Evolutionary conservation across 1,139 yeast genomes (phyloP).

Genomic region (Magnusiomyces clavatus): DNA sequence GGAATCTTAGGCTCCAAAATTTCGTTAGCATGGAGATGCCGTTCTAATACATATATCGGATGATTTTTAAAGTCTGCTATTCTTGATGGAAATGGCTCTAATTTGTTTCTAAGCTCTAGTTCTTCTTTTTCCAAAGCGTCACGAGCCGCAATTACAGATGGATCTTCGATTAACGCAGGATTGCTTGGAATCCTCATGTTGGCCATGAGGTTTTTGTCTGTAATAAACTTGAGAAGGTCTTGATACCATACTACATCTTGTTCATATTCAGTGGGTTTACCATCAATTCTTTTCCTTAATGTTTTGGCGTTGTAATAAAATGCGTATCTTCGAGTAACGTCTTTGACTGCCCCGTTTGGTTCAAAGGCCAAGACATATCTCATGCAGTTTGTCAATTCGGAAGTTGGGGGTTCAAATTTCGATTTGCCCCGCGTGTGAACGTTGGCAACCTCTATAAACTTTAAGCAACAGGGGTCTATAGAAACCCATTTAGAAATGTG

Average conservation of each 20-base stretch:
- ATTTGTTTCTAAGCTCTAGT: constrained; percentile 54
- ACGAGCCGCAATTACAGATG: constrained; percentile 26
- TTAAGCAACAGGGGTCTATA: constrained; percentile 65
- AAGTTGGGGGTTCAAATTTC: constrained; percentile 67
- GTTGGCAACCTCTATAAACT: constrained; percentile 53
- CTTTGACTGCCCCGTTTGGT: constrained; percentile 54
- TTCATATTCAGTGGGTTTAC: constrained; percentile 24
- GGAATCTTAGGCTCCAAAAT: constrained; percentile 60
- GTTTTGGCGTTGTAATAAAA: constrained; percentile 65
- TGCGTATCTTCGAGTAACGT: constrained; percentile 80
- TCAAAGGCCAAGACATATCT: constrained; percentile 76
- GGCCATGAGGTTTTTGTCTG: neutral
- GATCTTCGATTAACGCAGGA: too few relatives aligned
- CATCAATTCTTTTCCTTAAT: constrained; percentile 61
- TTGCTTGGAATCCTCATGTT: too few relatives aligned
- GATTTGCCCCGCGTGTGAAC: constrained; percentile 42
- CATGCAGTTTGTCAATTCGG: constrained; percentile 50
- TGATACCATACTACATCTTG: constrained; percentile 61
- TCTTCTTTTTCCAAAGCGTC: constrained; percentile 70
- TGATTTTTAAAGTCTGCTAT: constrained; percentile 79
- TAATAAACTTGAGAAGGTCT: constrained; percentile 24
- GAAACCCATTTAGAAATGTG: constrained; percentile 71
- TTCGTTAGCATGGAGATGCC: constrained; percentile 65
- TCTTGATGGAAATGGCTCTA: constrained; percentile 84
- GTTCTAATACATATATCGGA: constrained; percentile 69